Conservation (phyloP, 139 green algal species). For the Edaphochlamys debaryana region DNA sequence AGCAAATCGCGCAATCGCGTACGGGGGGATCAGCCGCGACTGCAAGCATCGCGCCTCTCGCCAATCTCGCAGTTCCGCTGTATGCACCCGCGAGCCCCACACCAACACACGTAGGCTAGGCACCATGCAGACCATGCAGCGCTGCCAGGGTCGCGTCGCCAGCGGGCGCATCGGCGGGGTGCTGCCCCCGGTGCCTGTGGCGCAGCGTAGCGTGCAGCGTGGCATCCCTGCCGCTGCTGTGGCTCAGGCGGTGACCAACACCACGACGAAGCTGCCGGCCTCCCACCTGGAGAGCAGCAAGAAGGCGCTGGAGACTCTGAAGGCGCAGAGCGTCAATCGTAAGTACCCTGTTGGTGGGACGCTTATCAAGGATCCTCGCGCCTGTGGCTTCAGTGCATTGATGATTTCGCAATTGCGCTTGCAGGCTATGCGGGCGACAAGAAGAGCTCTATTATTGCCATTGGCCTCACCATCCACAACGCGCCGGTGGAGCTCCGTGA, state of each 20-base stretch:
- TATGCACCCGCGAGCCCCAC: no score
- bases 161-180: constrained; percentile 7
- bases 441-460: constrained; percentile 95
- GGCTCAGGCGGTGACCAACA: neutral
- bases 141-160: constrained; percentile 10
- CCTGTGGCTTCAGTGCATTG: neutral
- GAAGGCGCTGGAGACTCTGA: constrained; percentile 73
- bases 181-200: neutral
- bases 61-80: no score
- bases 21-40: no score
- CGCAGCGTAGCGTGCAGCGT: neutral
- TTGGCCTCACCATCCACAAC: constrained; percentile 96
- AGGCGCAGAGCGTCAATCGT: constrained; percentile 70
- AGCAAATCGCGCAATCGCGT: no score
- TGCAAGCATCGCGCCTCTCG: no score
- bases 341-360: no score
- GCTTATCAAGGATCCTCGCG: no score
- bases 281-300: constrained; percentile 69
- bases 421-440: constrained; percentile 91
- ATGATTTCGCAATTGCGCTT: no score
- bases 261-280: constrained; percentile 57
- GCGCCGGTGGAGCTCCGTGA: constrained; percentile 96
- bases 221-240: neutral
- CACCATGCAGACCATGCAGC: constrained; percentile 44
- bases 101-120: no score